Evolutionary conservation across 345 rosid species (phyloP), one percentile per base, ranked within the genome.

Genomic region (Boechera divaricarpa): DNA sequence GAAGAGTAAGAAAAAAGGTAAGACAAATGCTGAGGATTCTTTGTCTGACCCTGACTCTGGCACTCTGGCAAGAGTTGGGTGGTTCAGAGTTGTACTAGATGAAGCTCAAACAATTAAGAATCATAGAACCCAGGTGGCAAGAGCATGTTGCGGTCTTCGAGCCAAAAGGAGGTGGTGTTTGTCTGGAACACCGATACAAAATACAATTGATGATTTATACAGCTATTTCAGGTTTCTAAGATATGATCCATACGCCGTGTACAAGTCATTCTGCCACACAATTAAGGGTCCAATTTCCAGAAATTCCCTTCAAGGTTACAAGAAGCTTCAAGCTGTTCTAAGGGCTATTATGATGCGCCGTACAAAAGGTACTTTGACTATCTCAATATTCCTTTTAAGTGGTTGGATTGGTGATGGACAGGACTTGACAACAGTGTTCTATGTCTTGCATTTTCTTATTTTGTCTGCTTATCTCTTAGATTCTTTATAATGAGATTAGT

Each of bases 81-180:
- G 97, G 98, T 77, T 76, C 67, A 84, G 98, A 85, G 92, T 94
- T 75, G 83, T 95, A 64, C 85, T 92, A 57, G 98, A 95, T 87
- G 99, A 95, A 83, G 99, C 99, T 74, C 99, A 95, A 82, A 92
- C 97, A n/a, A 94, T 94, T 71, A 94, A 95, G 79, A 95, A 94
- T 82, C 97, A 94, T 73, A 83, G 97, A 71, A 94, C 98, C 21
- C 98, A 90, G 85, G 98, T 92, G 59, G 95, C 98, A 73, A 88
- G 97, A 83, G 98, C 98, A 59, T 94, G 97, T 80, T 90, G 92
- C 76, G 90, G 93, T 73, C 98, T 94, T 78, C 93, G 93, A 74
- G 97, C 98, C 75, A 92, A 89, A 79, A 88, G 83, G 73, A 89
- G 98, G 73, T 94, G 98, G 98, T 94, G 98, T 86, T 86, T 94